Conservation (phyloP, 305 asterid species). For the Fraxinus baroniana region DNA sequence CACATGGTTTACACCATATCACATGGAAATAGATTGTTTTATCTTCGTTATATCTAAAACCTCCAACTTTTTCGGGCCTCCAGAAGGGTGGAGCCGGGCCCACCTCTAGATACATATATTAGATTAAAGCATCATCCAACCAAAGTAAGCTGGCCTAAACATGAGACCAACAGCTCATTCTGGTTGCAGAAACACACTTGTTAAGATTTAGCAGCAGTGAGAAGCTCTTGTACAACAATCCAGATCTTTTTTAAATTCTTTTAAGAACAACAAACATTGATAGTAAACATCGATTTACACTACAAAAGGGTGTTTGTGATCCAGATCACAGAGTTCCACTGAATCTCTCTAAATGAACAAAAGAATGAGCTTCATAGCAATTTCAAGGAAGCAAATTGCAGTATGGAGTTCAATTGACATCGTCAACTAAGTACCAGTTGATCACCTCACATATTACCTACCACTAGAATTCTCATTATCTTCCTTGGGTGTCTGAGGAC, state of each 20-base stretch:
- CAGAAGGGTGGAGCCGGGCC: background rate
- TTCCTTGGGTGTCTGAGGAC: constrained; percentile 3
- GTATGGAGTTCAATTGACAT: background rate
- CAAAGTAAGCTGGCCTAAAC: background rate
- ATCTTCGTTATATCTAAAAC: too few species aligned
- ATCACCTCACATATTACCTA: constrained; percentile 19
- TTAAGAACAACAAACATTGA: background rate
- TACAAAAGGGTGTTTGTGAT: background rate
- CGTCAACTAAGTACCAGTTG: background rate
- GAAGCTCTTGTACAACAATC: background rate
- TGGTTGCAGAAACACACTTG: background rate
- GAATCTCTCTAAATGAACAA: constrained; percentile 9
- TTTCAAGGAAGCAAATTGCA: background rate
- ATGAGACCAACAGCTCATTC: background rate
- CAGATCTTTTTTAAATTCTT: background rate
- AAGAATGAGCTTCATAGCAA: constrained; percentile 13
- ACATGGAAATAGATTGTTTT: background rate
- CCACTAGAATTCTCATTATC: constrained; percentile 22
- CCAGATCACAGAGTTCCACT: constrained; percentile 5
- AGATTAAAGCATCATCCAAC: background rate
- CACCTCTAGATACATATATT: background rate
- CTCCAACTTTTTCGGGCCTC: background rate
- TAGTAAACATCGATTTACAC: background rate
- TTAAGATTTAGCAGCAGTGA: background rate
- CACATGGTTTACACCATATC: background rate